A percentile compares a stretch with the other conserved stretches of the same genome.
Conservation (phyloP, 2,329 filamentous ascomycete species). For the Beauveria caledonica region DNA sequence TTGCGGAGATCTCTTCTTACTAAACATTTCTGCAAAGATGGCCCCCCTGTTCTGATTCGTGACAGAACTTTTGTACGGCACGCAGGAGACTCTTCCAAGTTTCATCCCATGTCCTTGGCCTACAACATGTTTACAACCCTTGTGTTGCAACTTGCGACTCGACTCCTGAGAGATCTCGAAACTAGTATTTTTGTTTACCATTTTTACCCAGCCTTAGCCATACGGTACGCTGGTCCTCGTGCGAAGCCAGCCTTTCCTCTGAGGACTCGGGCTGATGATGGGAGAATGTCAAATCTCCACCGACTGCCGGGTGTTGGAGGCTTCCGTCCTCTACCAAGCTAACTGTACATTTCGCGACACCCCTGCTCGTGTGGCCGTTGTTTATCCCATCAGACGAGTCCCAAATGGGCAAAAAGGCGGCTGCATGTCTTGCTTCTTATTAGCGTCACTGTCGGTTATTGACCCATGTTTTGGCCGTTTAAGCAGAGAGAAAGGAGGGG, state of each 20-base stretch:
- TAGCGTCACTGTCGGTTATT: constrained; percentile 5
- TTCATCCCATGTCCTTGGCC: constrained; percentile 8
- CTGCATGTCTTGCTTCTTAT: constrained; percentile 7
- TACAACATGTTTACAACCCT: background rate
- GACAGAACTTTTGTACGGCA: background rate
- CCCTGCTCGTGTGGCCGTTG: background rate
- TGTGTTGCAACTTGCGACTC: background rate
- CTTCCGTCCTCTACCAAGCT: background rate
- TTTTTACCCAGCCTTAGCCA: background rate
- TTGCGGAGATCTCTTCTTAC: constrained; percentile 1
- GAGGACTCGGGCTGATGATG: background rate
- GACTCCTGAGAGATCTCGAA: background rate
- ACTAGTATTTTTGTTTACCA: background rate
- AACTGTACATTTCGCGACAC: background rate
- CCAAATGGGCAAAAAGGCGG: constrained; percentile 5
- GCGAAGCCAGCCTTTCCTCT: background rate
- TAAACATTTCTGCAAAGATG: background rate
- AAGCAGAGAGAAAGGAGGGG: constrained; percentile 7
- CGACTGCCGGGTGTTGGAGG: background rate
- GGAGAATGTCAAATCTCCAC: background rate
- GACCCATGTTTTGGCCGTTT: constrained; percentile 5
- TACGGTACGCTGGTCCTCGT: background rate
- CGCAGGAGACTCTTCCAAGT: background rate
- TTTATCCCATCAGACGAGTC: constrained; percentile 8
- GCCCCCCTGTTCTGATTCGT: background rate